Base-by-base conservation (phyloP, 345 rosid species). In the Ricinus communis region DNA sequence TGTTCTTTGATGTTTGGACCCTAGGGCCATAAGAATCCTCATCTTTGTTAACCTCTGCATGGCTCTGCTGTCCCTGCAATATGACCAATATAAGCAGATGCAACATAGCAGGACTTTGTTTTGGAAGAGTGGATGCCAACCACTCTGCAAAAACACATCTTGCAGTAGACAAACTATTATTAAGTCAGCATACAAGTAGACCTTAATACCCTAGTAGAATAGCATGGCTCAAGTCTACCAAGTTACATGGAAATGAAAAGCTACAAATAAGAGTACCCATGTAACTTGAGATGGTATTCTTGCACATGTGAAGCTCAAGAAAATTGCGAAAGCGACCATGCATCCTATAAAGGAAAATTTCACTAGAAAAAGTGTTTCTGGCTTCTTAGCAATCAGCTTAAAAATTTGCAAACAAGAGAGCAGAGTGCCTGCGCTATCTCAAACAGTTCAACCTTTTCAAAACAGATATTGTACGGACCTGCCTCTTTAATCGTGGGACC, bases 1-100 rank as follows among this genome's bases (percentile, higher is more conserved):
- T 84, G 82, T 94, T 94, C 81, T 83, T 91, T 46, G 91, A 87
- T 47, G 88, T 90, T 80, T 85, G 88, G 24, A 90, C 80, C 66
- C 82, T 65, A 8, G 86, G 84, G 21, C 85, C 83, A 28, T 77
- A 82, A 30, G 82, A 68, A 61, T 45, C 56, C 56, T 61, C 85
- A 52, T 67, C 80, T 25, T 62, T 75, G 24, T 74, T 66, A n/a
- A 49, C 56, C 53, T 64, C 72, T 8, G 77, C 60, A 54, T 25
- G 61, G 41, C 54, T 65, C 74, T 62, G 82, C 21, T 74, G 74
- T 68, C 65, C 83, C 84, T 85, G 59, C 30, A 51, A 61, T 46
- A 65, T 24, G 43, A 70, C 50, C 30, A 31, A 62, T 16, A 69
- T 25, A 27, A 69, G 52, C 58, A 4, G 47, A 43, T 9, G 8